Percentiles rank a stretch among this genome's conserved stretches.
Evolutionary conservation across 306 rosid genomes (phyloP).

Genomic region (Prunus mira): DNA sequence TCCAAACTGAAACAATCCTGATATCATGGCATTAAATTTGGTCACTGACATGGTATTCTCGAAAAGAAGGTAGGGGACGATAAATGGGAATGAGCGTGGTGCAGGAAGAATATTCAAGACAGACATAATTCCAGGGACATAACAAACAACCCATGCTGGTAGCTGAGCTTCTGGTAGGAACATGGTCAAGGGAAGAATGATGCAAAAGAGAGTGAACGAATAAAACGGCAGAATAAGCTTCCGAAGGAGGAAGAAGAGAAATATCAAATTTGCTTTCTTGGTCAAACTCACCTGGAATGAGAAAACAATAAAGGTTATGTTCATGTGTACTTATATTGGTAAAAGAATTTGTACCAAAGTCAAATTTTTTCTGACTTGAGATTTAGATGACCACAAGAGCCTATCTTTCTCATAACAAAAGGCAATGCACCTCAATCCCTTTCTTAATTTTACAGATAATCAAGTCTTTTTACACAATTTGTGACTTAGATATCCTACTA

Average conservation of each 20-base stretch:
- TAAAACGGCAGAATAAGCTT: constrained; percentile 95
- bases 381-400: background rate
- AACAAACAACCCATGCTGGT: constrained; percentile 95
- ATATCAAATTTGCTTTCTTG: constrained; percentile 82
- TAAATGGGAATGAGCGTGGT: constrained; percentile 80
- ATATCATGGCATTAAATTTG: constrained; percentile 96
- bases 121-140: constrained; percentile 95
- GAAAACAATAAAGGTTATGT: constrained; percentile 7
- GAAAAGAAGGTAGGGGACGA: constrained; percentile 91
- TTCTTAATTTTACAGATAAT: no score
- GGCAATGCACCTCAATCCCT: background rate
- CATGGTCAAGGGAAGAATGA: constrained; percentile 98
- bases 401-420: background rate
- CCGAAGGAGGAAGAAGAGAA: constrained; percentile 91
- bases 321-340: background rate
- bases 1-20: constrained; percentile 85
- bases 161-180: constrained; percentile 98
- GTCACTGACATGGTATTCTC: constrained; percentile 99
- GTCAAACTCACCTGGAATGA: constrained; percentile 68
- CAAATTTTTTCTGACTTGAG: background rate
- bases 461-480: background rate
- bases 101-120: constrained; percentile 81
- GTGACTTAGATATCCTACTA: background rate
- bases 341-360: background rate
- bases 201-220: constrained; percentile 95